phyloP scores from a whole-genome alignment of 2,329 filamentous ascomycete genomes.

The Trichoderma cornu-damae region DNA sequence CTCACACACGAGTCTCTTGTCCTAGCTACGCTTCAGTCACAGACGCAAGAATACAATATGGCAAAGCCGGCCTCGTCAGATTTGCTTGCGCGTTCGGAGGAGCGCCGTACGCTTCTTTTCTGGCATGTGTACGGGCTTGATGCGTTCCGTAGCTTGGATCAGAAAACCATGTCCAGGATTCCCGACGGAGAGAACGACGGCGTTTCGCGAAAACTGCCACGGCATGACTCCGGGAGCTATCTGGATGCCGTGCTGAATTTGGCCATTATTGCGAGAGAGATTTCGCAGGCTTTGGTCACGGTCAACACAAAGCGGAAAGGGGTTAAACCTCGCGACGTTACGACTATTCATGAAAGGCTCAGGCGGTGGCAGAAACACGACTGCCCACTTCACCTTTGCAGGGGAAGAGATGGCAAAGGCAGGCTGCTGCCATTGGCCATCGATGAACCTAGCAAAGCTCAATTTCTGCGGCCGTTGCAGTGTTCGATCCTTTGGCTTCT shows the following conservation, averaged over 20 bases:
- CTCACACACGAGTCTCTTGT: constrained; percentile 6
- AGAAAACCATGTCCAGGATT: neutral
- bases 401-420: neutral
- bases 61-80: neutral
- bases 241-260: neutral
- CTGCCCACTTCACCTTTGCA: neutral
- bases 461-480: neutral
- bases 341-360: neutral
- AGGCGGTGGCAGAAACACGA: neutral
- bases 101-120: neutral
- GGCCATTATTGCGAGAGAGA: constrained; percentile 3
- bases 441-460: neutral
- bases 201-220: neutral
- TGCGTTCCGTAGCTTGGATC: constrained; percentile 5
- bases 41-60: neutral
- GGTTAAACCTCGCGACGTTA: neutral
- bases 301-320: constrained; percentile 1
- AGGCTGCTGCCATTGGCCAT: neutral
- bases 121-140: constrained; percentile 10
- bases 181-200: neutral
- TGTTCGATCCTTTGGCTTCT: constrained; percentile 1
- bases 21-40: neutral
- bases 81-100: neutral
- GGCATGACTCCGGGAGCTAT: neutral
- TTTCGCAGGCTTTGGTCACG: constrained; percentile 1